Evolutionary conservation across 1,284 basidiomycete species (phyloP), one percentile per base, ranked within the genome.

Genomic region (Cryptococcus deneoformans): DNA sequence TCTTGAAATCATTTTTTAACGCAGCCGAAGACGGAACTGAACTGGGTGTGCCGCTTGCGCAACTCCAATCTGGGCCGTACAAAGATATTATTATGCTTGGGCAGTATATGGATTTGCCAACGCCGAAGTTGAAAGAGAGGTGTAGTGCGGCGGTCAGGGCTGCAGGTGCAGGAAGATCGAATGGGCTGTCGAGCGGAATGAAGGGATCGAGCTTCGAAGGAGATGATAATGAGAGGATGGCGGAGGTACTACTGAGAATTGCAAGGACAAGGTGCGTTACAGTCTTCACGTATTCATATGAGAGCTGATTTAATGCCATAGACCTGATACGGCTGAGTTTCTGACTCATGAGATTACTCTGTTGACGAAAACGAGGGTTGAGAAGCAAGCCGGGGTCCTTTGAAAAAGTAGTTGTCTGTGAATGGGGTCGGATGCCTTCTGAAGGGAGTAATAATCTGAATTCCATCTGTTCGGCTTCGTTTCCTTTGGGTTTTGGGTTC

Each of bases 1-100:
- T 73, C 16, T 60, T 77, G 46, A 77, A 77, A 57, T 53, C 62
- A 0, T 79, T 77, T 63, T 77, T 76, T 67, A 77, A 77, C 58
- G 76, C 77, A 8, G 57, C 59, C 5, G 77, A 77, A 44, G 60
- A 63, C 20, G 71, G 70, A 3, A 53, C 64, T 2, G 75, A 77
- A 60, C 70, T 76, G 55, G 77, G 76, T 11, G 69, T 79, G 3
- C 75, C 75, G 1, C 29, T 71, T n/a, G 14, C 52, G 14, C 46
- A 54, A 39, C 67, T 79, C 14, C 71, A 76, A 50, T 49, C 56
- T 1, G 71, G 71, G 4, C 57, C 57, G 1, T 79, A 77, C 64
- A 66, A 68, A 36, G 76, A 77, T 53, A 62, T 79, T 36, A 60
- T 79, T 53, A 69, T 76, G 60, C 56, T 77, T 5, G 77, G 73